Conservation (phyloP, 352 stramenopile species). For the Pythium dissotocum region DNA sequence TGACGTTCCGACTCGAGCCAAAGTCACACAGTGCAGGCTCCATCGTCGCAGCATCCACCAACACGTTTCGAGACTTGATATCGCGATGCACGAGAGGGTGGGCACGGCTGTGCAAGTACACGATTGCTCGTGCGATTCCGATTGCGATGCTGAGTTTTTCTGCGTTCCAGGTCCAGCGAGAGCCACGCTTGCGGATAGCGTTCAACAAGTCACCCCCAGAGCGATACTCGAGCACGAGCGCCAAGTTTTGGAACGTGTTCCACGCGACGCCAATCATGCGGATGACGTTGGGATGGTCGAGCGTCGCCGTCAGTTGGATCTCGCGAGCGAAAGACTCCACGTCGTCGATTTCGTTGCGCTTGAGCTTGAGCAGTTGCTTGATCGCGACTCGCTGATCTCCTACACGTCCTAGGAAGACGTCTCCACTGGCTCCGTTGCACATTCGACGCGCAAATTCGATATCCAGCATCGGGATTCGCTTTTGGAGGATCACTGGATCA, state of each 20-base stretch:
- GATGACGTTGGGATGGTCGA: slow-evolving; percentile 62
- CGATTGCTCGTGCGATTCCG: slow-evolving; percentile 40
- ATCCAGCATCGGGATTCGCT: slow-evolving; percentile 58
- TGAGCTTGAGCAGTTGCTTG: slow-evolving; percentile 43
- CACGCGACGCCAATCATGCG: slow-evolving; percentile 57
- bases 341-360: slow-evolving; percentile 44
- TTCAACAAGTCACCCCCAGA: slow-evolving; percentile 45
- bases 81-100: slow-evolving; percentile 51
- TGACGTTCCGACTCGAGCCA: slow-evolving; percentile 35
- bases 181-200: slow-evolving; percentile 25
- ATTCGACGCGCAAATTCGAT: slow-evolving; percentile 40
- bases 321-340: slow-evolving; percentile 58
- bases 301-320: slow-evolving; percentile 49
- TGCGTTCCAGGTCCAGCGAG: slow-evolving; percentile 39
- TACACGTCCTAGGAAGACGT: slow-evolving; percentile 46
- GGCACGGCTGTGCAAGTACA: slow-evolving; percentile 46
- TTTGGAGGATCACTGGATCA: slow-evolving; percentile 40
- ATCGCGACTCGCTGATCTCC: slow-evolving; percentile 40
- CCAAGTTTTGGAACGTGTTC: slow-evolving; percentile 60
- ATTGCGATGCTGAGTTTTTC: slow-evolving; percentile 55
- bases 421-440: slow-evolving; percentile 38
- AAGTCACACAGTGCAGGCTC: slow-evolving; percentile 56
- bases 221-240: slow-evolving; percentile 48
- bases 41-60: slow-evolving; percentile 39
- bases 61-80: slow-evolving; percentile 55